These are phyloP conservation scores for Leavenworthia alabamica DNA, from an alignment of 345 rosid genomes.

Conservation along the genomic window DNA sequence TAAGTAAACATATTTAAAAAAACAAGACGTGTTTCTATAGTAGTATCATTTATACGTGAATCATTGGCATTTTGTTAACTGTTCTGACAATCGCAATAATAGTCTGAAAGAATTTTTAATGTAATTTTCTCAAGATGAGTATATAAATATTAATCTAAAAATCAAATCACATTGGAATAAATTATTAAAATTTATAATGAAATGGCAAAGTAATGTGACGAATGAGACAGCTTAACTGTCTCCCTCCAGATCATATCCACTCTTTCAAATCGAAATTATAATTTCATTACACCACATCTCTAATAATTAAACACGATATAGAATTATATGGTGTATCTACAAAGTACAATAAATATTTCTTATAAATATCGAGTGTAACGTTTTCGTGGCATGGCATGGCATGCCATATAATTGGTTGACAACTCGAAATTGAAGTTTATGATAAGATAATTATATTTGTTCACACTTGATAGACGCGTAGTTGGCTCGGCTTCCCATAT, in stretches of 20 bases:
- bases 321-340: background rate
- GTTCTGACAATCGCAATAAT: slow-evolving; percentile 3
- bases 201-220: slow-evolving; percentile 6
- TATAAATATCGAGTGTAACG: background rate
- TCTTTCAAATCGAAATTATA: background rate
- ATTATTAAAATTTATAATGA: background rate
- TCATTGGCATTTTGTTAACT: slow-evolving; percentile 1
- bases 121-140: background rate
- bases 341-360: background rate
- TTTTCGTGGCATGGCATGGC: slow-evolving; percentile 7
- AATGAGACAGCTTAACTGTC: slow-evolving; percentile 25
- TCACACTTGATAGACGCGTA: background rate
- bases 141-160: background rate
- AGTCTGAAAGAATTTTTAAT: background rate
- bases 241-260: slow-evolving; percentile 17
- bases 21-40: background rate
- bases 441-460: background rate
- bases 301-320: slow-evolving; percentile 12
- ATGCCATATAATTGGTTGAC: slow-evolving; percentile 13
- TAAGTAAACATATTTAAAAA: background rate
- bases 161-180: background rate
- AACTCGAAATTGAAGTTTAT: background rate
- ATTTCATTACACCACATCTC: slow-evolving; percentile 5
- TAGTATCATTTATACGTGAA: background rate
- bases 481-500: slow-evolving; percentile 12